Evolutionary conservation across 805 yeast species (phyloP).

Genomic region (Saccharomyces paradoxus): DNA sequence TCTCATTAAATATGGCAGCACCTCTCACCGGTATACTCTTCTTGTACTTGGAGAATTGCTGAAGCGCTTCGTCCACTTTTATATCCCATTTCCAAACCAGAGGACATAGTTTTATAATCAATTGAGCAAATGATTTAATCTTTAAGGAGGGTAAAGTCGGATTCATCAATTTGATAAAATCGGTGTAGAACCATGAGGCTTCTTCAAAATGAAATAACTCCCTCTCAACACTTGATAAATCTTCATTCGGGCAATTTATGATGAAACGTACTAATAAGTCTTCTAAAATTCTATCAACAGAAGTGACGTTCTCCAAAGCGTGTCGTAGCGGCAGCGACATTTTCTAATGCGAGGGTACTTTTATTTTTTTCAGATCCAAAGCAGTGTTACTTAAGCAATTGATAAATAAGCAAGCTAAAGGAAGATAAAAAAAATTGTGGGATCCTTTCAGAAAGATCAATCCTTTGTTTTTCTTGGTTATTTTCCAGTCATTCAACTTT

Average conservation of each 20-base stretch:
- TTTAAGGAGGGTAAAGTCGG: constrained; percentile 70
- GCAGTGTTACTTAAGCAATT: not conserved
- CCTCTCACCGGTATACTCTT: constrained; percentile 93
- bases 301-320: constrained; percentile 47
- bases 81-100: constrained; percentile 78
- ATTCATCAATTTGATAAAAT: constrained; percentile 64
- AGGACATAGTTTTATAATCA: constrained; percentile 62
- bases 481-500: not conserved
- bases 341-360: not conserved
- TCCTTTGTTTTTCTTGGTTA: not conserved
- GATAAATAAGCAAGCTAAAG: not conserved
- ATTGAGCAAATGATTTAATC: constrained; percentile 66
- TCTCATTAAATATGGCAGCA: constrained; percentile 73
- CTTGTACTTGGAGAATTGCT: constrained; percentile 77
- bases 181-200: constrained; percentile 96
- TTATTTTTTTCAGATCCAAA: not conserved
- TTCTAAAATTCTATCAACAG: constrained; percentile 67
- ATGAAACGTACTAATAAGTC: constrained; percentile 86
- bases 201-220: constrained; percentile 92
- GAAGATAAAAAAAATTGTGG: not conserved
- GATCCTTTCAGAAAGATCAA: not conserved
- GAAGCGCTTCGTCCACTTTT: constrained; percentile 64
- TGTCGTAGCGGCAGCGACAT: constrained; percentile 56
- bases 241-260: constrained; percentile 87
- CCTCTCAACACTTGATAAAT: constrained; percentile 56